phyloP scores from a whole-genome alignment of 768 basidiomycete species.

The Lactarius quietus region DNA sequence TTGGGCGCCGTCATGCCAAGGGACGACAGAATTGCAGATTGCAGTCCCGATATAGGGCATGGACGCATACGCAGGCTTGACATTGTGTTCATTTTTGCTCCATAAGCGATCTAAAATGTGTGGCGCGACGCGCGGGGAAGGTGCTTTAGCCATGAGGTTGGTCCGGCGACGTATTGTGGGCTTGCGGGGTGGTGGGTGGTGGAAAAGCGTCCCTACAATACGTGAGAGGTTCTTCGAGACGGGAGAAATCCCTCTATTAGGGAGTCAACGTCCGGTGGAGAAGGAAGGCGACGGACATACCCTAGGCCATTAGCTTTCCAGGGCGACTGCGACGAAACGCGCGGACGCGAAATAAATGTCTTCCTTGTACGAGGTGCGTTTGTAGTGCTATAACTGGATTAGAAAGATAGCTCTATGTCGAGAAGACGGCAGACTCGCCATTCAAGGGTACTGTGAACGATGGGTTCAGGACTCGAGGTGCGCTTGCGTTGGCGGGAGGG shows the following conservation, averaged over 20 bases:
- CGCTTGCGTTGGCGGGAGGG: not conserved
- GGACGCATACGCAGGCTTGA: not conserved
- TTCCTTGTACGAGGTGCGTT: not conserved
- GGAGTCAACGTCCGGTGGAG: slow-evolving; percentile 6
- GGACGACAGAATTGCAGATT: not conserved
- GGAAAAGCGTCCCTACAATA: slow-evolving; percentile 1
- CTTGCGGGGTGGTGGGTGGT: slow-evolving; percentile 6
- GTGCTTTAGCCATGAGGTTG: not conserved
- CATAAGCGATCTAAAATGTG: not conserved
- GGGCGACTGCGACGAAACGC: not conserved
- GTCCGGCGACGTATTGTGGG: slow-evolving; percentile 1
- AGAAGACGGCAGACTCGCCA: not conserved
- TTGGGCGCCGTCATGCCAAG: not conserved
- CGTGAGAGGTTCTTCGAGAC: slow-evolving; percentile 17
- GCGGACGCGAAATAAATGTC: slow-evolving; percentile 17
- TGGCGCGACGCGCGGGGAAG: not conserved
- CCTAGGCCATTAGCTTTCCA: not conserved
- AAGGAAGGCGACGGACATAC: slow-evolving; percentile 1
- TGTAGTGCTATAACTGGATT: not conserved
- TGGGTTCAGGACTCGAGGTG: not conserved
- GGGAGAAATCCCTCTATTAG: slow-evolving; percentile 4
- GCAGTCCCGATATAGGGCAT: not conserved
- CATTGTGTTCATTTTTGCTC: not conserved
- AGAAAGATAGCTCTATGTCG: not conserved
- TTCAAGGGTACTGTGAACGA: not conserved